A percentile compares a stretch with the other conserved stretches of the same genome.
Evolutionary conservation across 352 stramenopile genomes (phyloP).

Genomic region (Peronospora destructor): DNA sequence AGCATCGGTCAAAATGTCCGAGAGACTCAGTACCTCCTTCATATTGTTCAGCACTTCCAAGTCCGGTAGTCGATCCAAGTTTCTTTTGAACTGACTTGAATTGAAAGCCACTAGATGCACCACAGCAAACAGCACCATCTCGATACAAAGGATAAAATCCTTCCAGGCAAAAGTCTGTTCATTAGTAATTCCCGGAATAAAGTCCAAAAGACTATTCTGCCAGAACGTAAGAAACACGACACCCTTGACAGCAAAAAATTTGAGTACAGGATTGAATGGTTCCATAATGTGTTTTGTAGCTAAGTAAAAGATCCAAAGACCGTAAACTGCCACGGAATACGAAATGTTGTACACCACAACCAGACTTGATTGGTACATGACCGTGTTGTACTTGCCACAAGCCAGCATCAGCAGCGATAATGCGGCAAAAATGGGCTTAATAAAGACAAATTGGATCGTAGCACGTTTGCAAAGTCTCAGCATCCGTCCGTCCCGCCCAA

Average conservation of each 20-base stretch:
- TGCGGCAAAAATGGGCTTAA: slow-evolving; percentile 86
- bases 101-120: slow-evolving; percentile 78
- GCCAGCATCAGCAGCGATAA: slow-evolving; percentile 80
- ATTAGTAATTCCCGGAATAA: slow-evolving; percentile 80
- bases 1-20: slow-evolving; percentile 69
- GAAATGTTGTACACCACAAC: slow-evolving; percentile 88
- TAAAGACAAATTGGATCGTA: slow-evolving; percentile 88
- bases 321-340: slow-evolving; percentile 88
- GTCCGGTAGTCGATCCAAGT: slow-evolving; percentile 58
- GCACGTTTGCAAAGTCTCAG: slow-evolving; percentile 86
- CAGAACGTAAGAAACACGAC: slow-evolving; percentile 92
- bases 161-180: slow-evolving; percentile 87
- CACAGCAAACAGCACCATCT: slow-evolving; percentile 84
- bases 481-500: slow-evolving; percentile 73
- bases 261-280: slow-evolving; percentile 83
- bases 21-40: slow-evolving; percentile 81
- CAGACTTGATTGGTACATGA: slow-evolving; percentile 74
- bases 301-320: slow-evolving; percentile 87
- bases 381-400: slow-evolving; percentile 67
- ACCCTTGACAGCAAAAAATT: slow-evolving; percentile 90
- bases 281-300: slow-evolving; percentile 82
- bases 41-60: slow-evolving; percentile 85
- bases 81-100: slow-evolving; percentile 76
- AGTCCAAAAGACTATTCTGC: slow-evolving; percentile 82
- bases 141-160: slow-evolving; percentile 85